Evolutionary conservation across 306 rosid genomes (phyloP), one percentile per base, ranked within the genome.

Genomic region (Argentina anserina): DNA sequence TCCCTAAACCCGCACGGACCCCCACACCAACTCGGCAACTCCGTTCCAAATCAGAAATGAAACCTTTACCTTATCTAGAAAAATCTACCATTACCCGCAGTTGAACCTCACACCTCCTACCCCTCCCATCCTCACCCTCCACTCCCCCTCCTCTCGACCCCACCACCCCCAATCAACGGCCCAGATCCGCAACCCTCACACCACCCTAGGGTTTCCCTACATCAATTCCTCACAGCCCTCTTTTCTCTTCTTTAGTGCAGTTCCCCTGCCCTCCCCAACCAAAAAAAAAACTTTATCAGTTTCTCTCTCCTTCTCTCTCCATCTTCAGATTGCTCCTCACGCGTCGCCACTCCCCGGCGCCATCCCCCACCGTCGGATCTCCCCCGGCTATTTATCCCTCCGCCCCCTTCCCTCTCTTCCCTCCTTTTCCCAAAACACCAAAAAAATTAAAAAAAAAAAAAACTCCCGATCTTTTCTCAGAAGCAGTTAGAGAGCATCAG

Each of bases 401-500:
- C 68, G 15, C 67, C 50, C 45, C 90, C 96, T 93, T 90, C 96
- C 98, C 97, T 93, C 98, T 90, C 97, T 96, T 93, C 98, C 76
- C 61, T 29, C 41, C 36, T 59, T 55, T 65, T 29, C 43, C 53
- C 66, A 76, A 70, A 63, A 59, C 26, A 12, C 34, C 25, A 62
- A 50, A 65, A 63, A 70, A 66, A 21, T 9, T 0, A 11, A 53
- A 45, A 42, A 42, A 43, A 45, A 37, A 0, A 1, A 1, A 37
- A 45, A 45, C 5, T 45, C 20, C 50, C 4, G 20, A 23, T 45
- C 36, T 18, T n/a, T 65, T 33, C 21, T 62, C 74, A 36, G 5
- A 12, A 60, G 61, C 65, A 72, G 43, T n/a, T 67, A 21, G 73
- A 26, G 71, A 70, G 81, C 70, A 34, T 59, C 47, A 3, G 59